Conservation (phyloP, 345 rosid genomes). For the Acer saccharum region DNA sequence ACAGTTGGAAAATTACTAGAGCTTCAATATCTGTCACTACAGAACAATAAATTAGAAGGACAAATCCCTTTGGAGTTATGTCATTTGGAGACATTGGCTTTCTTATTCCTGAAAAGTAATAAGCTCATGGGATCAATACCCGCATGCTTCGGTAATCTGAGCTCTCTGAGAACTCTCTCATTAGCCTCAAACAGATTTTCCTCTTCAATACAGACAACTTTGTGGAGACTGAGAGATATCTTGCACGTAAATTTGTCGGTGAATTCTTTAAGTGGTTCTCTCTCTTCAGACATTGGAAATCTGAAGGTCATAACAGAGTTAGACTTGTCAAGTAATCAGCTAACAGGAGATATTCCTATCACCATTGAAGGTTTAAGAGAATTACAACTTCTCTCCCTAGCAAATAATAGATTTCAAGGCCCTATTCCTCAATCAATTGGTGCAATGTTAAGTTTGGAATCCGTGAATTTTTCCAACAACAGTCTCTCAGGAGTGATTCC, state of each 20-base stretch:
- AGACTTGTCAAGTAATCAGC: constrained; percentile 13
- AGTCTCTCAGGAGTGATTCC: constrained; percentile 22
- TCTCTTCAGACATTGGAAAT: neutral
- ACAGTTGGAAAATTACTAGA: neutral
- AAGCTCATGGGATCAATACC: neutral
- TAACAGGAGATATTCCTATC: constrained; percentile 19
- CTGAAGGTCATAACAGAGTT: neutral
- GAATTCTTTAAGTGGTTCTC: neutral
- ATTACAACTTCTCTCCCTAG: neutral
- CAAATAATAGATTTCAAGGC: constrained; percentile 1
- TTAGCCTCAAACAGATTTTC: neutral
- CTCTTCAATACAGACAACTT: neutral
- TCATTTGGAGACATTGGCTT: neutral
- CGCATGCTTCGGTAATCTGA: neutral
- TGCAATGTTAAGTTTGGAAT: constrained; percentile 1
- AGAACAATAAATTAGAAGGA: constrained; percentile 1
- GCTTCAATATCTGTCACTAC: neutral
- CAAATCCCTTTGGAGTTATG: neutral
- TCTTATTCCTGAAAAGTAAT: neutral
- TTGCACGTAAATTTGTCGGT: neutral
- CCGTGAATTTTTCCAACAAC: constrained; percentile 17
- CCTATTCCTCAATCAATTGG: constrained; percentile 10
- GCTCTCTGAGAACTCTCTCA: neutral
- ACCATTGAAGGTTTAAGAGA: neutral
- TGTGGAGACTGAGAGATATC: neutral